Conservation (phyloP, 345 rosid species). For the Citrus inodora region DNA sequence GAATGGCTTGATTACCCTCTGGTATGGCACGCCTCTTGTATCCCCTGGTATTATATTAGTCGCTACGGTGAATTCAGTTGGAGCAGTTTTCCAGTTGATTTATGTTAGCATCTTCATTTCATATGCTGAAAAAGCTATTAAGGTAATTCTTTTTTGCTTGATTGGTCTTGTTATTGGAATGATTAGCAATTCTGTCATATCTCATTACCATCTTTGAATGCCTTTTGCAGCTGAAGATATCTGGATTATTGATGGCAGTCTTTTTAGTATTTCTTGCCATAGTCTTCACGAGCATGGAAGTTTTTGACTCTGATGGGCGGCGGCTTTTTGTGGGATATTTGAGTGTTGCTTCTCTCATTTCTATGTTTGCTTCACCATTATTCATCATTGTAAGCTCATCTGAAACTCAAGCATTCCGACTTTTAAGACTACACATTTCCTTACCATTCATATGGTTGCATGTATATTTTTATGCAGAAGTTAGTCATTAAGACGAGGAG, state of each 20-base stretch:
- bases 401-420: not conserved
- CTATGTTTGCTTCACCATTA: conserved; percentile 55
- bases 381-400: conserved; percentile 39
- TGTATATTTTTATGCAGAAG: conserved; percentile 26
- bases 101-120: conserved; percentile 41
- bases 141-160: conserved; percentile 20
- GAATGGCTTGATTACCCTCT: conserved; percentile 54
- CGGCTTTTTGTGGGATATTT: conserved; percentile 46
- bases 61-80: conserved; percentile 44
- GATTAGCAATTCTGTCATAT: not conserved
- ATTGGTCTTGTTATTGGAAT: not conserved
- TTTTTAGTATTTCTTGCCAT: conserved; percentile 21
- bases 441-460: not conserved
- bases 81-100: conserved; percentile 45
- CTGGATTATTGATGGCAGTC: conserved; percentile 32
- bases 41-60: conserved; percentile 40
- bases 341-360: conserved; percentile 47
- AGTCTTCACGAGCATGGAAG: conserved; percentile 31
- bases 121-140: conserved; percentile 31
- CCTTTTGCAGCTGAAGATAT: conserved; percentile 43
- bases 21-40: conserved; percentile 54
- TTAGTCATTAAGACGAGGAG: conserved; percentile 44
- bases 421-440: not conserved
- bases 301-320: conserved; percentile 20
- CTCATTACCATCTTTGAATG: not conserved